Percentiles rank a stretch among this genome's conserved stretches.
These are phyloP conservation scores for Alternaria ventricosa DNA, from an alignment of 2,329 filamentous ascomycete genomes.

Conservation along the genomic window DNA sequence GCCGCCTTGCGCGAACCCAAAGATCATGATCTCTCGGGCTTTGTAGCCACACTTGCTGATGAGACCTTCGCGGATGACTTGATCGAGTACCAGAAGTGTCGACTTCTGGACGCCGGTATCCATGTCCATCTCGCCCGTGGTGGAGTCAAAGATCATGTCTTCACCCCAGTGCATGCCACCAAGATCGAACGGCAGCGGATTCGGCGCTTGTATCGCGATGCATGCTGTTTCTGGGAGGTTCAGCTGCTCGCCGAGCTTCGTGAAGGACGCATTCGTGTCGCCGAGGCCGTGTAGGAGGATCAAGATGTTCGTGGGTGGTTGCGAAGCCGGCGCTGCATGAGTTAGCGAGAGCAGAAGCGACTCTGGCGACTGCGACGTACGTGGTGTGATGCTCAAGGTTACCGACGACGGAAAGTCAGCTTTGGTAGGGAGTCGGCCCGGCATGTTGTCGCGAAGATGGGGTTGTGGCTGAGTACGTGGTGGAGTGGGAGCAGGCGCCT, in stretches of 20 bases:
- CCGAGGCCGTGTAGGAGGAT: conserved; percentile 86
- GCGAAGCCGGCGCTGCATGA: conserved; percentile 48
- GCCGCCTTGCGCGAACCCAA: conserved; percentile 65
- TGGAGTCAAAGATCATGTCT: conserved; percentile 63
- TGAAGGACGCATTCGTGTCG: conserved; percentile 74
- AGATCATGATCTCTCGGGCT: conserved; percentile 58
- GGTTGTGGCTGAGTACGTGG: conserved; percentile 24
- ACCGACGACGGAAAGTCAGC: conserved; percentile 52
- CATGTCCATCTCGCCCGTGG: conserved; percentile 59
- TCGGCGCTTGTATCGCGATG: conserved; percentile 75
- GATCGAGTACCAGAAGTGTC: conserved; percentile 51
- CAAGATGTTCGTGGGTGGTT: conserved; percentile 75
- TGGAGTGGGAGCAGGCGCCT: conserved; percentile 3
- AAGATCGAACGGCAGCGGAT: conserved; percentile 71
- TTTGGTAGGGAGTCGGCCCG: conserved; percentile 52
- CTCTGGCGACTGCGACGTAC: conserved; percentile 44
- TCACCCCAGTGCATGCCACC: conserved; percentile 70
- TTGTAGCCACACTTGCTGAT: conserved; percentile 58
- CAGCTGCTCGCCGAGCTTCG: conserved; percentile 70
- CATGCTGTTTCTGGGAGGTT: conserved; percentile 78
- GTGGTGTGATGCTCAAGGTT: conserved; percentile 52
- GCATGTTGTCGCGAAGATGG: conserved; percentile 37
- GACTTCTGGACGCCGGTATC: conserved; percentile 60
- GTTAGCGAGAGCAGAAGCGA: conserved; percentile 21
- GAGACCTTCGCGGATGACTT: conserved; percentile 54